phyloP scores from a whole-genome alignment of 331 rosid species.

The Malus hybrid region DNA sequence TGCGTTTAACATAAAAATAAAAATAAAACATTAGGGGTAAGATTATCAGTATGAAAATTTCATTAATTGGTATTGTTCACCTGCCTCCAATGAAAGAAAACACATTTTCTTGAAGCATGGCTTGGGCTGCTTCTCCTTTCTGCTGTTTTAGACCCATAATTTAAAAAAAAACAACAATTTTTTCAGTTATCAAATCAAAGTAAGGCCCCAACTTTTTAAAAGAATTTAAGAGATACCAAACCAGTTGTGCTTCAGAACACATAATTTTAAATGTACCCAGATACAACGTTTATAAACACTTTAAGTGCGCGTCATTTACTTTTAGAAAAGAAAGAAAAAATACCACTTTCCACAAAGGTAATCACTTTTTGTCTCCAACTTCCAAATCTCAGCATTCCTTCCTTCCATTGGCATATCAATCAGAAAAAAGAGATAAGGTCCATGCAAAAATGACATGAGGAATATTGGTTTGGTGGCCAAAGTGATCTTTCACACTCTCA shows the following conservation, averaged over 20 bases:
- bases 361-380: neutral
- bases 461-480: slow-evolving; percentile 17
- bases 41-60: no score
- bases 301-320: neutral
- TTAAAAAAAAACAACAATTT: no score
- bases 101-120: no score
- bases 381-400: neutral
- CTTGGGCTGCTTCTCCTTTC: no score
- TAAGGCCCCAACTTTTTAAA: no score
- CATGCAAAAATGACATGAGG: neutral
- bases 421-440: neutral
- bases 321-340: neutral
- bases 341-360: neutral
- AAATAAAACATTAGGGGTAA: no score
- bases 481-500: slow-evolving; percentile 19
- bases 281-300: neutral
- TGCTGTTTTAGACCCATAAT: no score
- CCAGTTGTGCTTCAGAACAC: neutral
- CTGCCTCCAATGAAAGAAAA: no score
- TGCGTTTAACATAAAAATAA: no score
- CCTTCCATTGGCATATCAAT: neutral
- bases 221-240: no score
- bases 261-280: neutral
- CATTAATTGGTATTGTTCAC: no score
- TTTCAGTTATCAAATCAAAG: no score